A percentile compares a stretch with the other conserved stretches of the same genome.
These are phyloP conservation scores for Symbiodinium pilosum DNA, from an alignment of 73 alveolate species.

Conservation along the genomic window DNA sequence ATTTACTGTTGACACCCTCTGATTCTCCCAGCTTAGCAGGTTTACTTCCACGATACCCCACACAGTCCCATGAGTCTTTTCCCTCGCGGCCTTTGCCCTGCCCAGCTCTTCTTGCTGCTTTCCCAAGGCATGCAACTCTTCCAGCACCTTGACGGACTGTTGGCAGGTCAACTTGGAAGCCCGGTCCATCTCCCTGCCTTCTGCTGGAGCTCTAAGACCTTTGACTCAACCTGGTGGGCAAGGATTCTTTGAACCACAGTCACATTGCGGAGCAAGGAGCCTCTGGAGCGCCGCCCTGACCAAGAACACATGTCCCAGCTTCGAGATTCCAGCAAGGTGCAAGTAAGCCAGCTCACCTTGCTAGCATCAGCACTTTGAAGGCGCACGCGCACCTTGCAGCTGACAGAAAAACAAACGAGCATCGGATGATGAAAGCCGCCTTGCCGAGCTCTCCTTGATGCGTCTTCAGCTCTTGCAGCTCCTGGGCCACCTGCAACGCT, in stretches of 20 bases:
- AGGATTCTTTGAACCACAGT: background rate
- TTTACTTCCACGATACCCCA: no score
- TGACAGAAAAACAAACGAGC: background rate
- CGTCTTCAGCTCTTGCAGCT: slow-evolving; percentile 12
- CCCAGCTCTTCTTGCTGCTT: slow-evolving; percentile 57
- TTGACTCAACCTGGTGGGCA: background rate
- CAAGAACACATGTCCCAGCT: no score
- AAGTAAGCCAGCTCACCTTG: no score
- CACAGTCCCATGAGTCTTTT: no score
- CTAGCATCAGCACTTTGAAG: background rate
- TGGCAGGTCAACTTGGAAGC: background rate
- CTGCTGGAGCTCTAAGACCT: background rate
- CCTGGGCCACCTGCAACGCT: slow-evolving; percentile 22
- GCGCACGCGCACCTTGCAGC: background rate
- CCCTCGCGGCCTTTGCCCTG: slow-evolving; percentile 23
- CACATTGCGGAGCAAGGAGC: background rate
- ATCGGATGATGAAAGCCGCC: background rate
- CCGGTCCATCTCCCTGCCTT: background rate
- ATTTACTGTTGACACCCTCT: no score
- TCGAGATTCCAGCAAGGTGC: no score
- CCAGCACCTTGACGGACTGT: background rate
- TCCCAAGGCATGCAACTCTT: slow-evolving; percentile 57
- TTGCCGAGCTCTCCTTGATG: slow-evolving; percentile 56
- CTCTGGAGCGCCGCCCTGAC: no score
- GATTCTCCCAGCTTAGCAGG: no score